These are phyloP conservation scores for Mycena rosella DNA, from an alignment of 768 basidiomycete species.

Conservation along the genomic window DNA sequence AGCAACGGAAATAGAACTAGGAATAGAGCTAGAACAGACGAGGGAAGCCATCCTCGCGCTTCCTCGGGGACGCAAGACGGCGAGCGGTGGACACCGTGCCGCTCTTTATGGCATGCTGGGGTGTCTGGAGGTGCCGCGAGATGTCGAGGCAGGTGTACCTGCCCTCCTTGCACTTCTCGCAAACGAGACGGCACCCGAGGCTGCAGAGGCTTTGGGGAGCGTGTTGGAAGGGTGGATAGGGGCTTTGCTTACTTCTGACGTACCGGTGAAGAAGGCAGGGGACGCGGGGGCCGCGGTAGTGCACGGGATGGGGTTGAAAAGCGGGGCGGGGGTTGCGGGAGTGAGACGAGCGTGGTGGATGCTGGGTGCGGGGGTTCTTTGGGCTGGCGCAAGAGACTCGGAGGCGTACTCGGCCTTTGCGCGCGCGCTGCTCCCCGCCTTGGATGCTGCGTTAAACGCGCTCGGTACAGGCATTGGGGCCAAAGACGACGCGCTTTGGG, in stretches of 20 bases:
- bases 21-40: conserved; percentile 58
- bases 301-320: conserved; percentile 34
- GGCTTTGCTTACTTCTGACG: conserved; percentile 23
- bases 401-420: conserved; percentile 25
- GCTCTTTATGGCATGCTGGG: conserved; percentile 86
- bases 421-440: conserved; percentile 21
- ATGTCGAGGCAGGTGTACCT: conserved; percentile 60
- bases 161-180: conserved; percentile 50
- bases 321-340: conserved; percentile 11
- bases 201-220: conserved; percentile 29
- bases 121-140: conserved; percentile 53
- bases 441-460: conserved; percentile 29
- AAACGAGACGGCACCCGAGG: conserved; percentile 30
- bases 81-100: conserved; percentile 87
- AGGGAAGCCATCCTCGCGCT: conserved; percentile 73
- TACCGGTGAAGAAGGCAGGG: conserved; percentile 20
- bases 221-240: conserved; percentile 32
- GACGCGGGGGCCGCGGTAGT: conserved; percentile 31
- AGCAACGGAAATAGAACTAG: conserved; percentile 48
- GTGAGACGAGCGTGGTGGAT: conserved; percentile 34
- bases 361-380: conserved; percentile 31
- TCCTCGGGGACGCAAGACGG: conserved; percentile 86
- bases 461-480: conserved; percentile 32
- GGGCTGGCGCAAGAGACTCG: conserved; percentile 12
- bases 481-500: conserved; percentile 35